phyloP scores from a whole-genome alignment of 2,329 filamentous ascomycete genomes.

The Aphanoascus verrucosus region DNA sequence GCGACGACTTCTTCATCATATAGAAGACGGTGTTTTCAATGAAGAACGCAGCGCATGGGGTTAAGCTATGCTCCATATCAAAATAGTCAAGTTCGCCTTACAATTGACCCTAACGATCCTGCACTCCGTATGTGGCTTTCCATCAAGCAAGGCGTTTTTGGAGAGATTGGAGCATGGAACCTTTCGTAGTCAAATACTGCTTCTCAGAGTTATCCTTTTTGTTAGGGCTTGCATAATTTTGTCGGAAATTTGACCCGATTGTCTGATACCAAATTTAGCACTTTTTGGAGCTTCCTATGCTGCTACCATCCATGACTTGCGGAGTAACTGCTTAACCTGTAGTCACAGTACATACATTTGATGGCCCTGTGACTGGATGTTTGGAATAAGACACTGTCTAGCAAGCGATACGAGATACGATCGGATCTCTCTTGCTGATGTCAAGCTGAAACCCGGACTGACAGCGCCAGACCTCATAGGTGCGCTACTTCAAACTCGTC shows the following conservation, averaged over 20 bases:
- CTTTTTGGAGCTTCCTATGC: background rate
- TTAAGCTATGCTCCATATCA: background rate
- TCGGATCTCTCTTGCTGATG: background rate
- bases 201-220: background rate
- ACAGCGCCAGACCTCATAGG: background rate
- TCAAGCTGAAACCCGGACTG: constrained; percentile 2
- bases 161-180: too few species aligned
- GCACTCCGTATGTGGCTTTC: background rate
- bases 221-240: background rate
- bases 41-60: constrained; percentile 25
- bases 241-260: background rate
- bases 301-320: background rate
- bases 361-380: background rate
- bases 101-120: background rate
- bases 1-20: constrained; percentile 16
- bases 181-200: background rate
- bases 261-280: constrained; percentile 6
- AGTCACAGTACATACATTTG: too few species aligned
- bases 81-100: background rate
- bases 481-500: background rate
- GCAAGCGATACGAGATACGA: background rate
- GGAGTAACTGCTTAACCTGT: background rate
- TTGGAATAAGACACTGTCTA: background rate
- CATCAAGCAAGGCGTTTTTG: background rate
- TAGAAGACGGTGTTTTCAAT: constrained; percentile 26